These are phyloP conservation scores for Parietaria judaica DNA, from an alignment of 306 rosid species.

Conservation along the genomic window DNA sequence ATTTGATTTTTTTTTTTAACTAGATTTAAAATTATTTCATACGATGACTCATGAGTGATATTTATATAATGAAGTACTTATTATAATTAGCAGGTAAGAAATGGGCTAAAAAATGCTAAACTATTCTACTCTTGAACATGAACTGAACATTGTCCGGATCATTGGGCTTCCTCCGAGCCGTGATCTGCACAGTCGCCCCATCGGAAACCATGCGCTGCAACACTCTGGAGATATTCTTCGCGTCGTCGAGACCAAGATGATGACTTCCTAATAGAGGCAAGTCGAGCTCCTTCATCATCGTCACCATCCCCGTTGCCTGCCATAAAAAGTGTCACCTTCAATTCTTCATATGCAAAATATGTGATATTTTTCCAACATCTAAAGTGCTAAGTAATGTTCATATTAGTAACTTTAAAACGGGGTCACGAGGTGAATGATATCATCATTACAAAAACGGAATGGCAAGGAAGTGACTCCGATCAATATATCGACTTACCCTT, in stretches of 20 bases:
- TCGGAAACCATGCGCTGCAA: constrained; percentile 70
- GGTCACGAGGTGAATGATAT: no score
- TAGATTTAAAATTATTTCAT: no score
- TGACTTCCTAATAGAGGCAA: constrained; percentile 77
- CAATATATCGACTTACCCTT: constrained; percentile 42
- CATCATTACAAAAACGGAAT: no score
- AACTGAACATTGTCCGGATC: constrained; percentile 53
- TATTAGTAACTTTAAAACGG: no score
- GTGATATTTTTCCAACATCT: no score
- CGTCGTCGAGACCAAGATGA: constrained; percentile 95
- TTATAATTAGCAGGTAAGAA: background rate
- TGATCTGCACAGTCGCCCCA: constrained; percentile 64
- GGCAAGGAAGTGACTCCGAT: background rate
- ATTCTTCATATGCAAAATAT: background rate
- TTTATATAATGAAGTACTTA: background rate
- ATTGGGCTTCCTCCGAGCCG: constrained; percentile 55
- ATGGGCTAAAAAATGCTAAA: constrained; percentile 22
- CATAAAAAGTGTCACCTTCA: background rate
- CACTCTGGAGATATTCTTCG: constrained; percentile 77
- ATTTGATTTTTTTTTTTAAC: no score
- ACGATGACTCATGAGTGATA: background rate
- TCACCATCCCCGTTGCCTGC: constrained; percentile 86
- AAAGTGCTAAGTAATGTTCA: no score
- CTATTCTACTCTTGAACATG: constrained; percentile 63
- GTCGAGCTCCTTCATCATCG: constrained; percentile 79